phyloP scores from a whole-genome alignment of 148 eudicot genomes.

The Cornus kousa region DNA sequence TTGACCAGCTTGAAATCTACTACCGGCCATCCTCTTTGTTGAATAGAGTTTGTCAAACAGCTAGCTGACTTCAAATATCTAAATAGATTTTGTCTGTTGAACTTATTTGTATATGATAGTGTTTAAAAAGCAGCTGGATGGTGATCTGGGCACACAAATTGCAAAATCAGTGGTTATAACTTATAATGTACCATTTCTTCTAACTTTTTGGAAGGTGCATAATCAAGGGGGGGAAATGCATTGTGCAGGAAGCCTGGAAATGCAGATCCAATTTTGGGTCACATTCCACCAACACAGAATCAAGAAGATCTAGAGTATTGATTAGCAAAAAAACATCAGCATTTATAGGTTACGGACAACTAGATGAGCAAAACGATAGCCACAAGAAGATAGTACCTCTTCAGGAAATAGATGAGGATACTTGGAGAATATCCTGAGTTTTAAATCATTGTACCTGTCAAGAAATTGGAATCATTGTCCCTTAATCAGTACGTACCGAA shows the following conservation, averaged over 20 bases:
- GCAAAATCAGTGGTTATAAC: not conserved
- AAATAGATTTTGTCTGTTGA: not conserved
- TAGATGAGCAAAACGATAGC: not conserved
- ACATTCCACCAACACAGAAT: not conserved
- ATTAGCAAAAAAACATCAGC: not conserved
- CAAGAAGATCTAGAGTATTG: not conserved
- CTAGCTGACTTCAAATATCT: not conserved
- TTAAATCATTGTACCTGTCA: slow-evolving; percentile 85
- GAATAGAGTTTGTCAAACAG: not conserved
- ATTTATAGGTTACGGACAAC: not conserved
- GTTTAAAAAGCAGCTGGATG: not conserved
- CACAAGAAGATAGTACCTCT: slow-evolving; percentile 44
- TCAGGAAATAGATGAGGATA: slow-evolving; percentile 91
- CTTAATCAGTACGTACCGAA: not conserved
- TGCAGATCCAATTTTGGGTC: not conserved
- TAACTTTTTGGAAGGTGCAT: not conserved
- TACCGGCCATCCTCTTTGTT: not conserved
- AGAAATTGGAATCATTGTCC: not conserved
- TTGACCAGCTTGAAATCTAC: not conserved
- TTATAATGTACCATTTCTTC: not conserved
- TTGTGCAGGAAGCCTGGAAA: not conserved
- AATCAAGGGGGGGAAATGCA: not conserved
- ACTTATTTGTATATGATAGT: not conserved
- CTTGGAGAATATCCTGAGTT: slow-evolving; percentile 82
- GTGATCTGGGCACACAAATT: not conserved